Base-by-base conservation (phyloP, 2,329 filamentous ascomycete species). In the Sporothrix mexicana region DNA sequence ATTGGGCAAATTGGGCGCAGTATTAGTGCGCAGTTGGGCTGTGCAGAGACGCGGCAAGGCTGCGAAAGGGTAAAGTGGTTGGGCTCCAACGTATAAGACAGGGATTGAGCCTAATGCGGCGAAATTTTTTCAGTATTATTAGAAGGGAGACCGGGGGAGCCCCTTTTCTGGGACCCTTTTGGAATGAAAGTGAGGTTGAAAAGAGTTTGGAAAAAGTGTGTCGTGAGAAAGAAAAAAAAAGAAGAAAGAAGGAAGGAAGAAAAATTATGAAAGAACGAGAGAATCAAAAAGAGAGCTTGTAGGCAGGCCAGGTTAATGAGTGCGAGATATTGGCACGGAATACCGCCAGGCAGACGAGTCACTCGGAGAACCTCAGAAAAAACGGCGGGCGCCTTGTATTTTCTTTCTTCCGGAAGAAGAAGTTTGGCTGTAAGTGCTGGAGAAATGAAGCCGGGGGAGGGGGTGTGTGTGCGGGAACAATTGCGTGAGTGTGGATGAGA, bases 81-180 rank as follows among this genome's bases (percentile, higher is more conserved):
- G 70, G 70, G 70, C 70, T 67, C 49, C 70, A 72, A 72, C 61
- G 70, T 72, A 72, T 72, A 72, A 72, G 70, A 72, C 70, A 72
- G 70, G 62, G 62, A 59, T 72, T 59, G 62, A 67, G 70, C 70
- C 70, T 59, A 72, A 72, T 72, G 70, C 43, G 30, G 70, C n/a
- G 47, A 72, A 72, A 68, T 59, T 17, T 67, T 67, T 57, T 57
- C 70, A 66, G 36, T 55, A 66, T 55, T 55, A 66, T 55, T 55
- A 71, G 45, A 62, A 53, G 55, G 70, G 30, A 43, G 30, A 25
- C 30, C 47, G 5, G 49, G 30, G n/a, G 47, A 25, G 57, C 59
- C 70, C 59, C 70, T 71, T 71, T 66, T 71, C 49, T 71, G 59
- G 69, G 47, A 53, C 69, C 25, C 17, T 36, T 55, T 43, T 49